Percentiles rank a stretch among this genome's conserved stretches.
These are phyloP conservation scores for Cyberlindnera lachancei DNA, from an alignment of 805 yeast species.

Conservation along the genomic window DNA sequence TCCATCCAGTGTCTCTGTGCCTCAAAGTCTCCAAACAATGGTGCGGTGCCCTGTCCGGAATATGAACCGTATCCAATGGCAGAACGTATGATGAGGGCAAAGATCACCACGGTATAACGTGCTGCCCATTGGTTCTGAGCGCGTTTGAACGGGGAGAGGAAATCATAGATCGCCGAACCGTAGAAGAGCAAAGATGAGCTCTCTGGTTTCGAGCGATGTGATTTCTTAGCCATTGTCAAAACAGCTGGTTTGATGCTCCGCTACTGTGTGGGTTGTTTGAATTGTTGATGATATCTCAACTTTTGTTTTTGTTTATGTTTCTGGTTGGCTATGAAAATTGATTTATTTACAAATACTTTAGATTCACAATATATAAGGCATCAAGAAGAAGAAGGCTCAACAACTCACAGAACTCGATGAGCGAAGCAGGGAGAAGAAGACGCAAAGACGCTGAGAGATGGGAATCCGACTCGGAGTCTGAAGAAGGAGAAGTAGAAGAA, in stretches of 20 bases:
- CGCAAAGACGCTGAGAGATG: conserved; percentile 13
- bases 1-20: conserved; percentile 99
- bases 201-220: not conserved
- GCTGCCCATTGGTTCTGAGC: conserved; percentile 91
- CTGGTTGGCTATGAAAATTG: too few species aligned
- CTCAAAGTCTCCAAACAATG: conserved; percentile 92
- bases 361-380: not conserved
- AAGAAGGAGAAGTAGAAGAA: conserved; percentile 2
- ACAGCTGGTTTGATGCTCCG: not conserved
- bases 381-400: too few species aligned
- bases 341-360: not conserved
- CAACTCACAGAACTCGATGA: not conserved
- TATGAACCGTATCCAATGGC: conserved; percentile 87
- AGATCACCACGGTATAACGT: conserved; percentile 61
- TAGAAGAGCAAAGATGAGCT: conserved; percentile 24
- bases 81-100: conserved; percentile 68
- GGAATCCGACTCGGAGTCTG: conserved; percentile 16
- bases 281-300: not conserved
- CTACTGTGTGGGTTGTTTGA: not conserved
- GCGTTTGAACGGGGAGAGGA: conserved; percentile 68
- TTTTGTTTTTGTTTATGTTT: not conserved
- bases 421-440: not conserved
- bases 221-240: not conserved
- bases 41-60: conserved; percentile 66
- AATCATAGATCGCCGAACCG: conserved; percentile 68